Evolutionary conservation across 2,329 filamentous ascomycete genomes (phyloP).

Genomic region (Thelonectria olida): DNA sequence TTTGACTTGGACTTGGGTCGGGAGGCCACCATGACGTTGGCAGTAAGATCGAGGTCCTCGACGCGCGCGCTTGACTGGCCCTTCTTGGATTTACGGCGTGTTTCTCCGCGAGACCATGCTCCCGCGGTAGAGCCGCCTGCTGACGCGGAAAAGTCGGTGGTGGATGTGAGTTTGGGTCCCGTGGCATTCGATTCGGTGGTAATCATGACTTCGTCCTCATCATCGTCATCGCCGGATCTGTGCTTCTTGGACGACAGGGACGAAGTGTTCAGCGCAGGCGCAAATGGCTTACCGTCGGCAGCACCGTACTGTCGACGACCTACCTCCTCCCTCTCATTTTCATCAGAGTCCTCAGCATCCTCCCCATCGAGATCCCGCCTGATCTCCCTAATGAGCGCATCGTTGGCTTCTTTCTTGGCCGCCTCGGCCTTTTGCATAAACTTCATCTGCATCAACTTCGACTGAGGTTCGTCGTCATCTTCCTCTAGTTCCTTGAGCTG

Average conservation of each 20-base stretch:
- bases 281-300: slow-evolving; percentile 45
- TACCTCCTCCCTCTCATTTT: slow-evolving; percentile 64
- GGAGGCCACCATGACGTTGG: slow-evolving; percentile 45
- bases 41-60: slow-evolving; percentile 53
- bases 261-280: slow-evolving; percentile 43
- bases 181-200: slow-evolving; percentile 35
- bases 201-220: slow-evolving; percentile 41
- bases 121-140: slow-evolving; percentile 44
- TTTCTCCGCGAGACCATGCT: slow-evolving; percentile 53
- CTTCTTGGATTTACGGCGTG: slow-evolving; percentile 50
- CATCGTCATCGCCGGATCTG: slow-evolving; percentile 38
- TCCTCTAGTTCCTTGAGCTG: slow-evolving; percentile 54
- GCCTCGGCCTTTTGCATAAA: slow-evolving; percentile 95
- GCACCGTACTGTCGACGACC: slow-evolving; percentile 78
- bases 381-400: slow-evolving; percentile 76
- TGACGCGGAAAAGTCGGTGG: slow-evolving; percentile 23
- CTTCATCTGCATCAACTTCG: slow-evolving; percentile 82
- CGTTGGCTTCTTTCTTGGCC: slow-evolving; percentile 79
- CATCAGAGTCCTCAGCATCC: slow-evolving; percentile 58
- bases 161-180: slow-evolving; percentile 30
- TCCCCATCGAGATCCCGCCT: slow-evolving; percentile 76
- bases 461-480: slow-evolving; percentile 63
- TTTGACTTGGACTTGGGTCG: slow-evolving; percentile 43
- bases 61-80: slow-evolving; percentile 41
- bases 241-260: slow-evolving; percentile 42